Evolutionary conservation across 768 basidiomycete genomes (phyloP).

Genomic region (Leucocoprinus leucothites): DNA sequence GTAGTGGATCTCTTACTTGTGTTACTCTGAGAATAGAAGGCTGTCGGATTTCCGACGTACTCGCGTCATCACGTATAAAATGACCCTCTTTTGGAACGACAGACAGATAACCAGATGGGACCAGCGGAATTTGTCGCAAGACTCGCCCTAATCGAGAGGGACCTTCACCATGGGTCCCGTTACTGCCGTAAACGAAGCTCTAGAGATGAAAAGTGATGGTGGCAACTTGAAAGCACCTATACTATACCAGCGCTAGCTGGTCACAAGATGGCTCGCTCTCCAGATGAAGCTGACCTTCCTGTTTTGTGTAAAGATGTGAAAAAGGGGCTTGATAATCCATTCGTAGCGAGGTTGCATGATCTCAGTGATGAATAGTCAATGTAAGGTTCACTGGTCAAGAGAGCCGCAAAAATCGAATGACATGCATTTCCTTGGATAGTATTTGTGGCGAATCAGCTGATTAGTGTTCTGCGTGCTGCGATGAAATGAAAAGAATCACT

Average conservation of each 20-base stretch:
- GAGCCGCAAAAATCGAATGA: neutral
- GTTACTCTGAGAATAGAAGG: neutral
- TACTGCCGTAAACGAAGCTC: neutral
- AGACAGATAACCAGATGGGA: neutral
- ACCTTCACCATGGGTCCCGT: neutral
- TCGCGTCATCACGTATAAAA: neutral
- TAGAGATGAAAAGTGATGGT: neutral
- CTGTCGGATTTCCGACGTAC: neutral
- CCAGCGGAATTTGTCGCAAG: neutral
- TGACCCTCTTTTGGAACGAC: neutral
- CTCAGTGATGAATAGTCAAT: neutral
- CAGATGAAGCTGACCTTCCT: neutral
- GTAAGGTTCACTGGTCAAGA: too few relatives aligned
- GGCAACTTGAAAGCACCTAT: too few relatives aligned
- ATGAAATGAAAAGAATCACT: too few relatives aligned
- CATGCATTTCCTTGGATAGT: neutral
- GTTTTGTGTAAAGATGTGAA: neutral
- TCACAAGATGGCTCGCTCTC: too few relatives aligned
- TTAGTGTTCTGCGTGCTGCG: too few relatives aligned
- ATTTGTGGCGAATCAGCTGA: constrained; percentile 5
- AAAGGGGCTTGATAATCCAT: neutral
- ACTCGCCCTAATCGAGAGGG: neutral
- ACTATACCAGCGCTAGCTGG: too few relatives aligned
- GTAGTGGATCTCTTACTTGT: neutral
- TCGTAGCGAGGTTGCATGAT: neutral